Conservation (phyloP, 169 alveolate genomes). For the Blepharisma undulans region DNA sequence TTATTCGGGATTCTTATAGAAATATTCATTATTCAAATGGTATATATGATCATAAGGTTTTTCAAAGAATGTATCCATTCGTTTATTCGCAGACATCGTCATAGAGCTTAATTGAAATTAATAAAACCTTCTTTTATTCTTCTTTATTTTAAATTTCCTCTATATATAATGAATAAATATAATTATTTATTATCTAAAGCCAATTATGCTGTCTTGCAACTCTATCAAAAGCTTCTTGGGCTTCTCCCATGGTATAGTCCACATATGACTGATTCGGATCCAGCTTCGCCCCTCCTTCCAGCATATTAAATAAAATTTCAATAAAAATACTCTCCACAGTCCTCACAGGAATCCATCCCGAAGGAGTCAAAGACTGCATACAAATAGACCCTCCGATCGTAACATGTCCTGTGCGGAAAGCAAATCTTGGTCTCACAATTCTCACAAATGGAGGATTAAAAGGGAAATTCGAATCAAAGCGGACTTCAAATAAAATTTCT, state of each 20-base stretch:
- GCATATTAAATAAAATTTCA: conserved; percentile 30
- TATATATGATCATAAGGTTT: neutral
- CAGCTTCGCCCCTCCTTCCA: conserved; percentile 48
- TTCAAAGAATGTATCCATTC: neutral
- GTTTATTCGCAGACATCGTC: neutral
- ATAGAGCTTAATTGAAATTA: neutral
- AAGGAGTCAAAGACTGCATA: conserved; percentile 55
- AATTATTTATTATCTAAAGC: conserved; percentile 7
- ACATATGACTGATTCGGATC: conserved; percentile 13
- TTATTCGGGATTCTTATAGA: neutral
- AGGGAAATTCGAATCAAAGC: conserved; percentile 55
- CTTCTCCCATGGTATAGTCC: conserved; percentile 45
- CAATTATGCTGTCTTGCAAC: conserved; percentile 62
- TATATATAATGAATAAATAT: too few relatives aligned
- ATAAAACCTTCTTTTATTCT: neutral
- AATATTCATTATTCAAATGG: neutral
- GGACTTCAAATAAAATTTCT: conserved; percentile 48
- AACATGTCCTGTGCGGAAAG: conserved; percentile 60
- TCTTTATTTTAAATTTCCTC: too few relatives aligned
- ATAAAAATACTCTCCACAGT: conserved; percentile 55
- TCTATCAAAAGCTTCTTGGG: conserved; percentile 59
- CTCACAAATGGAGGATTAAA: conserved; percentile 61
- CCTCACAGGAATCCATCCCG: conserved; percentile 63
- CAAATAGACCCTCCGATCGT: conserved; percentile 65
- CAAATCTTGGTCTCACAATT: conserved; percentile 61